Evolutionary conservation across 176 grass and related monocot genomes (phyloP).

Genomic region (Aegilops sharonensis): DNA sequence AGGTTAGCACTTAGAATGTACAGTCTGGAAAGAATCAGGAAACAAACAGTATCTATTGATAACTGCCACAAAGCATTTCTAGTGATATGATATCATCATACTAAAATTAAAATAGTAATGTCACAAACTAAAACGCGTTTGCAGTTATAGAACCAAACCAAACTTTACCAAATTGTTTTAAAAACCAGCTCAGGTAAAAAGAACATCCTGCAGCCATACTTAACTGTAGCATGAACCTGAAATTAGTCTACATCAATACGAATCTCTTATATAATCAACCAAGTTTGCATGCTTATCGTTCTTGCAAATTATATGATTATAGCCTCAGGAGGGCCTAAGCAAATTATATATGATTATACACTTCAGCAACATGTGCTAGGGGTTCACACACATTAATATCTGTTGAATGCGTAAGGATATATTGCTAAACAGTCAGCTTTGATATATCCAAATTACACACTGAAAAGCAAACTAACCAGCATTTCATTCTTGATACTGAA

Average conservation of each 20-base stretch:
- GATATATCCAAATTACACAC: not conserved
- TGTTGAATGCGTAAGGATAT: not conserved
- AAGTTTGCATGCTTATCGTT: not conserved
- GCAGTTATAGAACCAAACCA: not conserved
- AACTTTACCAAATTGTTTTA: not conserved
- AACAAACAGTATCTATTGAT: not conserved
- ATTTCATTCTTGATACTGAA: constrained; percentile 88
- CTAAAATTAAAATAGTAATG: not conserved
- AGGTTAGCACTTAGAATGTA: not conserved
- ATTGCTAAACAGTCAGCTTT: not conserved
- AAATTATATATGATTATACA: not conserved
- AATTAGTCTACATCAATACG: not conserved
- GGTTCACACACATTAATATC: not conserved
- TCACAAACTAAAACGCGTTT: not conserved
- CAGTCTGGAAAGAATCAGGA: not conserved
- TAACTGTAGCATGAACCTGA: not conserved
- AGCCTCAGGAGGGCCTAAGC: too few relatives aligned
- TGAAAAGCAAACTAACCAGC: constrained; percentile 56
- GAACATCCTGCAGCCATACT: constrained; percentile 11
- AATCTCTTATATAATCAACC: not conserved
- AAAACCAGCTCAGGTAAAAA: not conserved
- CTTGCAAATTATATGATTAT: not conserved
- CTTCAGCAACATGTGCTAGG: not conserved
- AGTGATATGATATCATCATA: not conserved
- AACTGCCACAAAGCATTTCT: not conserved